Percentiles rank a stretch among this genome's conserved stretches.
Conservation (phyloP, 2,329 filamentous ascomycete genomes). For the Chrysosporium queenslandicum region DNA sequence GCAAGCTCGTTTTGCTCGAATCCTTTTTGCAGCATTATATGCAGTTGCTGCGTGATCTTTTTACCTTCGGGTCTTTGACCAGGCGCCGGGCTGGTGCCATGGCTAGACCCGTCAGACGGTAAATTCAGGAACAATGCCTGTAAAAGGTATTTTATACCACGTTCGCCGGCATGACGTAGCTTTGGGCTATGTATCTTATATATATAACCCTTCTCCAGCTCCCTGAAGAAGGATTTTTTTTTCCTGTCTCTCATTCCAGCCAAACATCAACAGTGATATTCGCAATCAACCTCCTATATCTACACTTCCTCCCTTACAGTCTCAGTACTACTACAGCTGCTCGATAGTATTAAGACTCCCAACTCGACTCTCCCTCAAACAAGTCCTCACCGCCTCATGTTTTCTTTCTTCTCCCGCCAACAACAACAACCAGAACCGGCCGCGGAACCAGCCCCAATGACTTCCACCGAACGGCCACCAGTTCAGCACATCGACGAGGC, state of each 20-base stretch:
- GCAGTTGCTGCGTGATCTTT: not conserved
- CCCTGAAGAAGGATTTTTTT: not conserved
- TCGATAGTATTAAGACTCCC: not conserved
- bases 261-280: not conserved
- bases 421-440: not conserved
- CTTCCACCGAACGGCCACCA: slow-evolving; percentile 6
- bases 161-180: slow-evolving; percentile 1
- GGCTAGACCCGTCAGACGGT: not conserved
- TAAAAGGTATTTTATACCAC: not conserved
- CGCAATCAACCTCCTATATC: too few relatives aligned
- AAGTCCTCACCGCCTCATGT: not conserved
- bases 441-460: slow-evolving; percentile 1
- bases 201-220: slow-evolving; percentile 1
- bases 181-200: not conserved
- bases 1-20: not conserved
- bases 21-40: not conserved
- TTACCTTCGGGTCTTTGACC: too few relatives aligned
- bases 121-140: slow-evolving; percentile 1
- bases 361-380: not conserved
- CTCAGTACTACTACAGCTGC: not conserved
- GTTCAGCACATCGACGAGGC: slow-evolving; percentile 16
- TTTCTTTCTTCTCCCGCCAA: slow-evolving; percentile 10
- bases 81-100: not conserved
- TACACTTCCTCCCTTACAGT: not conserved
- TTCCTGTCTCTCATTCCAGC: not conserved